A percentile compares a stretch with the other conserved stretches of the same genome.
Evolutionary conservation across 768 basidiomycete genomes (phyloP).

Genomic region (Phaeotremella fagi): DNA sequence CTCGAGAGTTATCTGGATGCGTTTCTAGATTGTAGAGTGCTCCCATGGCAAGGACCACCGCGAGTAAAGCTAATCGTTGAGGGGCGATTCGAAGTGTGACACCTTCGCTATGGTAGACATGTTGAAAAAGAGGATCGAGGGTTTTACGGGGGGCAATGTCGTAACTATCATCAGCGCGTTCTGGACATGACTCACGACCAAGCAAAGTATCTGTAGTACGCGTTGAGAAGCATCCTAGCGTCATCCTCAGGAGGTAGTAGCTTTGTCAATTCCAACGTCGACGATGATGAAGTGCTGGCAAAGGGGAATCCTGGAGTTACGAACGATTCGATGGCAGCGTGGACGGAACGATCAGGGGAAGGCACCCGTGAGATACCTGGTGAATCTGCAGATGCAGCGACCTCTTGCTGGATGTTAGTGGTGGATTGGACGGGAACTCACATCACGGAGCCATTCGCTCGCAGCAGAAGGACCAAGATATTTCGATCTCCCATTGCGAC

Average conservation of each 20-base stretch:
- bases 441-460: conserved; percentile 28
- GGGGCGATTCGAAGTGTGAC: conserved; percentile 2
- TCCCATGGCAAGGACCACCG: conserved; percentile 21
- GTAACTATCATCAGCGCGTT: background rate
- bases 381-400: background rate
- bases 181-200: conserved; percentile 19
- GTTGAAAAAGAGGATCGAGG: conserved; percentile 10
- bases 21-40: conserved; percentile 21
- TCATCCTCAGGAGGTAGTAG: conserved; percentile 17
- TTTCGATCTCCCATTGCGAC: conserved; percentile 14
- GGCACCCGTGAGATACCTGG: background rate
- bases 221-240: conserved; percentile 16
- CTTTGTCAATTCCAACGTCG: conserved; percentile 3
- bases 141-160: conserved; percentile 13
- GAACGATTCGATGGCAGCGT: conserved; percentile 1
- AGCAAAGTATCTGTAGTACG: conserved; percentile 23
- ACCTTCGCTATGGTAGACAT: conserved; percentile 1
- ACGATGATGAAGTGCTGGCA: background rate
- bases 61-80: conserved; percentile 19
- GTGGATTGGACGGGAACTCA: no score
- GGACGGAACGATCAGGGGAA: background rate
- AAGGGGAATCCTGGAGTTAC: conserved; percentile 11
- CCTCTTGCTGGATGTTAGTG: conserved; percentile 29
- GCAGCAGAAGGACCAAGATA: conserved; percentile 28
- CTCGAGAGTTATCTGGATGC: conserved; percentile 8